Base-by-base conservation (phyloP, 2,329 filamentous ascomycete genomes). In the Alternaria novae-zelandiae region DNA sequence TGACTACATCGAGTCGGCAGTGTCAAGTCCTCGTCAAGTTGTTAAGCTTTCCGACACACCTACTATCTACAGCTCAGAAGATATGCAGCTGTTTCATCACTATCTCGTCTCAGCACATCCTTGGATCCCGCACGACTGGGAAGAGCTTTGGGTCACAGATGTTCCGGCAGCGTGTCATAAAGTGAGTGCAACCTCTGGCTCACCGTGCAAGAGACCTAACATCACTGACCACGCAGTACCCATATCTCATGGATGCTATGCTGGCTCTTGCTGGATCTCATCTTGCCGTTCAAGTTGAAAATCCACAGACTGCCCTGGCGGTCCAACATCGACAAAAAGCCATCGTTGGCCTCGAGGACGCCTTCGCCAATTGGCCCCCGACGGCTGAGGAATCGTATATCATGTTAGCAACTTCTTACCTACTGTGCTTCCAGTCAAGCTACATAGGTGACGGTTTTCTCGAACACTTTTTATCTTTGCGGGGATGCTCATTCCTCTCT, bases 61-160 rank as follows among this genome's bases (percentile, higher is more conserved):
- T 6, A 56, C 49, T 5, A 60, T 67, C 23, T 86, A 84, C 63
- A 78, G 77, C 32, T 69, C 79, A 15, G 74, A 83, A 32, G 84
- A 87, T 59, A 79, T 87, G 72, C 79, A 83, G 20, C 85, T 86
- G 72, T 86, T 86, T 66, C 83, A 86, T 55, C 85, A 87, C 66
- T 87, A 86, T 66, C 66, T 87, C 9, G 74, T 83, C 6, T 74
- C 80, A 8, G 84, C 84, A 2, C 63, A 78, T 77, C 4, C 71
- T 12, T 62, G 58, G 45, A 64, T 73, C 21, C 69, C 71, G 12
- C 43, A 57, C 21, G 64, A 68, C 17, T 57, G 58, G 51, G 46
- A 69, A 12, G 49, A 50, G 3, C 50, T 72, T 8, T 72, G 70
- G 70, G 45, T 61, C n/a, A 63, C 20, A 51, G 69, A 72, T 17